Evolutionary conservation across 202 grass and related monocot genomes (phyloP), one percentile per base, ranked within the genome.

Genomic region (Tripidium arundinaceum): DNA sequence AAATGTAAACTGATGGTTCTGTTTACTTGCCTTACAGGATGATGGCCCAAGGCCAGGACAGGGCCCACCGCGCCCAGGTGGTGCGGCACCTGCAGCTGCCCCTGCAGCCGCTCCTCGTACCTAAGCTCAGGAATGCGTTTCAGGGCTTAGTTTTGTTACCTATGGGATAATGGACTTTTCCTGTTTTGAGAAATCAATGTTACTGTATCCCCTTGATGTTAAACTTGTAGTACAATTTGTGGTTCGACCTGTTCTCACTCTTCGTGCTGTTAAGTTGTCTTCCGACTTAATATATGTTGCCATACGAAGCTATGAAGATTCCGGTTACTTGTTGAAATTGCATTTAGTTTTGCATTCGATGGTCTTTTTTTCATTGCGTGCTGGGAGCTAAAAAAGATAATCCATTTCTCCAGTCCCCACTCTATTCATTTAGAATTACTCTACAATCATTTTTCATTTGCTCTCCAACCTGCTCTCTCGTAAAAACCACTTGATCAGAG

Each of bases 21-120:
- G 4, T 36, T 72, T 13, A 24, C 9, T 10, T 46, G 57, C 3
- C 9, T 6, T 64, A 0, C 61, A 93, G 91, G 91, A 93, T 4
- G 91, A 93, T 0, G 54, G 70, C 2, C 88, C 88, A 0, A 90
- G 85, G 68, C 91, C 87, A 7, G 68, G 86, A 15, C 91, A 90
- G 67, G 91, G 87, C 24, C 24, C 84, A 1, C 91, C 85, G 6
- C 85, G 87, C 40, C 61, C 85, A 22, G 87, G 62, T 50, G 85
- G 79, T 43, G 79, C 41, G 40, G 85, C 88, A 1, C 85, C 83
- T 26, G 68, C 91, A 0, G 31, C 71, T 0, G 39, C 76, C 3
- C 72, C 83, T 46, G 77, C 77, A 36, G 70, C 54, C 26, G 62
- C 69, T 28, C 76, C 82, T 18, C 81, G 78, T 22, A 24, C 82